Evolutionary conservation across 768 basidiomycete genomes (phyloP).

Genomic region (Lactarius pseudohatsudake): DNA sequence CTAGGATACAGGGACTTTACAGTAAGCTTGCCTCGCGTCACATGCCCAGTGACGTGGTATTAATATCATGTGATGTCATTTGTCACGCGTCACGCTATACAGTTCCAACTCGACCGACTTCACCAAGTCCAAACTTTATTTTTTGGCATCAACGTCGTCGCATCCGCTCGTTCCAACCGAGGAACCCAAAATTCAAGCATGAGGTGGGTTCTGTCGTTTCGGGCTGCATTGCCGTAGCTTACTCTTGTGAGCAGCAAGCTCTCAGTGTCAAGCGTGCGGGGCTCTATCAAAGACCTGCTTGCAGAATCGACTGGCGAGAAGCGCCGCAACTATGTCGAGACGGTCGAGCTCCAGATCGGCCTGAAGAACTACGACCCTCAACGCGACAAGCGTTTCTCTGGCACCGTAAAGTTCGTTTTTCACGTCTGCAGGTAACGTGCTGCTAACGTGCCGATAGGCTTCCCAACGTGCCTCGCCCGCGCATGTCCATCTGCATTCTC

Average conservation of each 20-base stretch:
- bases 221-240: neutral
- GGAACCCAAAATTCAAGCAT: slow-evolving; percentile 26
- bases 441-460: slow-evolving; percentile 50
- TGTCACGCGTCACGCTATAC: slow-evolving; percentile 30
- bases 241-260: slow-evolving; percentile 60
- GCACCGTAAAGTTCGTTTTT: slow-evolving; percentile 85
- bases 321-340: slow-evolving; percentile 93
- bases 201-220: slow-evolving; percentile 22
- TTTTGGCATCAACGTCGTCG: slow-evolving; percentile 16
- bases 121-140: slow-evolving; percentile 17
- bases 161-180: slow-evolving; percentile 1
- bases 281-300: slow-evolving; percentile 89
- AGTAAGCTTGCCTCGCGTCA: neutral
- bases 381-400: slow-evolving; percentile 99
- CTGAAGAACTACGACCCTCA: slow-evolving; percentile 99
- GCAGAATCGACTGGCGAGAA: slow-evolving; percentile 82
- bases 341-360: slow-evolving; percentile 94
- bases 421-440: neutral
- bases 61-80: too few species aligned
- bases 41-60: too few species aligned
- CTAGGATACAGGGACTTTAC: too few species aligned
- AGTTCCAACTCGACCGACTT: neutral
- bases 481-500: slow-evolving; percentile 99
- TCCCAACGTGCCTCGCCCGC: slow-evolving; percentile 94
- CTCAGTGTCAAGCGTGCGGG: slow-evolving; percentile 99